These are phyloP conservation scores for Aegilops speltoides DNA, from an alignment of 176 grass and related monocot genomes.

Conservation along the genomic window DNA sequence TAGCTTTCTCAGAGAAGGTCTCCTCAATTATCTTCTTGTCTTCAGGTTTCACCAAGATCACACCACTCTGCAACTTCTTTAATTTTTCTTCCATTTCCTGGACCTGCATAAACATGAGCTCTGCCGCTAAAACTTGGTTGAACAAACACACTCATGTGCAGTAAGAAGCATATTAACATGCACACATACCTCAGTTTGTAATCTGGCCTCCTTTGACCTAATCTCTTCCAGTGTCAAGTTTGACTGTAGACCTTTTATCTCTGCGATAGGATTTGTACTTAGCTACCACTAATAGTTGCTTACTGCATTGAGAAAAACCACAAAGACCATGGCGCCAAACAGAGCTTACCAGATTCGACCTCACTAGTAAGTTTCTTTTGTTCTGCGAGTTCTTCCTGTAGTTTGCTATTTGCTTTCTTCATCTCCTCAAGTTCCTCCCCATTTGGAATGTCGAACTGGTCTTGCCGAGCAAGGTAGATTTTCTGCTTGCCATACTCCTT, in stretches of 20 bases:
- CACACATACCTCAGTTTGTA: slow-evolving; percentile 66
- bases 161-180: not conserved
- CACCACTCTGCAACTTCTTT: slow-evolving; percentile 65
- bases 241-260: slow-evolving; percentile 81
- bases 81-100: slow-evolving; percentile 88
- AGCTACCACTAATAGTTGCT: slow-evolving; percentile 14
- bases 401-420: slow-evolving; percentile 77
- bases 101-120: slow-evolving; percentile 40
- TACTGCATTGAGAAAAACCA: not conserved
- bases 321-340: not conserved
- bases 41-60: slow-evolving; percentile 87
- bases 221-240: slow-evolving; percentile 91
- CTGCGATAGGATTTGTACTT: slow-evolving; percentile 43
- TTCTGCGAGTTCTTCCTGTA: slow-evolving; percentile 66
- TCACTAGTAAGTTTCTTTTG: slow-evolving; percentile 85
- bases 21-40: slow-evolving; percentile 89
- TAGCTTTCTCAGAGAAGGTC: slow-evolving; percentile 74
- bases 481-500: slow-evolving; percentile 99
- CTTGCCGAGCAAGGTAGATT: slow-evolving; percentile 93
- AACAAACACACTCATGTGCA: not conserved
- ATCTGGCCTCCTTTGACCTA: slow-evolving; percentile 58
- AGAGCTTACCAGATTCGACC: slow-evolving; percentile 72
- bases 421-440: slow-evolving; percentile 86
- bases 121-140: not conserved
- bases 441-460: slow-evolving; percentile 91